A percentile compares a stretch with the other conserved stretches of the same genome.
Evolutionary conservation across 306 rosid species (phyloP).

Genomic region (cucumber (Cucumis sativus)): Cucumber_9930_V3 NC_026655.2:6316501-6317000

Average conservation of each 20-base stretch:
- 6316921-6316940: background rate
- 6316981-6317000: background rate
- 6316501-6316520: background rate
- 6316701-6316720: constrained; percentile 40
- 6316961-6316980: background rate
- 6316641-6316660: constrained; percentile 86
- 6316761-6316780: constrained; percentile 84
- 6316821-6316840: background rate
- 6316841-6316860: background rate
- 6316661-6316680: constrained; percentile 90
- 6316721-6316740: constrained; percentile 60
- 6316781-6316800: constrained; percentile 57
- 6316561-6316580: background rate
- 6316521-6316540: background rate
- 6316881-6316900: background rate
- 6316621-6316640: constrained; percentile 98
- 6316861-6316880: background rate
- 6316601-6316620: constrained; percentile 44
- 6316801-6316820: background rate
- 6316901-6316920: background rate
- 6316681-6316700: constrained; percentile 80
- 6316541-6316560: background rate
- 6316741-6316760: constrained; percentile 79
- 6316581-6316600: background rate
- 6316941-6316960: background rate